phyloP scores from a whole-genome alignment of 2,329 filamentous ascomycete genomes.

The Stagonosporopsis tanaceti region DNA sequence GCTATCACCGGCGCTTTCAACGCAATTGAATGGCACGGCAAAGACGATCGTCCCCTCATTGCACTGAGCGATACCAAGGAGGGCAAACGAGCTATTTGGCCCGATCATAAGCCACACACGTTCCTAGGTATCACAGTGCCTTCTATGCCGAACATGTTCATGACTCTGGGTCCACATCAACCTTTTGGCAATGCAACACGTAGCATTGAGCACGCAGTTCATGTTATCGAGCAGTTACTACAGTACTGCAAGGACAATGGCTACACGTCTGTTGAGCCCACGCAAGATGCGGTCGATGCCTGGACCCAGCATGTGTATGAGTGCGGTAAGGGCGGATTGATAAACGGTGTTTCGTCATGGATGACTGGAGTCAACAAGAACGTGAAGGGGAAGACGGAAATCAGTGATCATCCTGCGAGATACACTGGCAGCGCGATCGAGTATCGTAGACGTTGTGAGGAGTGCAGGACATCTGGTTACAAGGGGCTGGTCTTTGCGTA shows the following conservation, averaged over 20 bases:
- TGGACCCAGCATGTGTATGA: slow-evolving; percentile 61
- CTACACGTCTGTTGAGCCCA: slow-evolving; percentile 52
- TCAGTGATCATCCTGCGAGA: slow-evolving; percentile 51
- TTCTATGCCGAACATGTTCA: slow-evolving; percentile 34
- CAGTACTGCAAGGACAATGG: slow-evolving; percentile 42
- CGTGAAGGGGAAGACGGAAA: slow-evolving; percentile 50
- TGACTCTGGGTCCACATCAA: slow-evolving; percentile 56
- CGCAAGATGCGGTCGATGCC: slow-evolving; percentile 48
- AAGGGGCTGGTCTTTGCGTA: slow-evolving; percentile 26
- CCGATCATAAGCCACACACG: slow-evolving; percentile 30
- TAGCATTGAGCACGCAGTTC: slow-evolving; percentile 54
- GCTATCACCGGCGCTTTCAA: slow-evolving; percentile 46
- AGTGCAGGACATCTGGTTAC: slow-evolving; percentile 31
- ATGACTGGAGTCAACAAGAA: slow-evolving; percentile 65
- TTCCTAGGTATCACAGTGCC: slow-evolving; percentile 36
- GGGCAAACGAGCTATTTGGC: slow-evolving; percentile 26
- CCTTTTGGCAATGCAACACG: slow-evolving; percentile 54
- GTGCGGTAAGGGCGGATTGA: slow-evolving; percentile 55
- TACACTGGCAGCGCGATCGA: slow-evolving; percentile 57
- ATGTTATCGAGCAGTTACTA: slow-evolving; percentile 48
- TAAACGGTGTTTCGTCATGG: slow-evolving; percentile 61
- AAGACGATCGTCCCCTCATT: slow-evolving; percentile 30
- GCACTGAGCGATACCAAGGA: slow-evolving; percentile 26
- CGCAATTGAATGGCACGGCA: slow-evolving; percentile 11
- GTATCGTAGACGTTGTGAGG: slow-evolving; percentile 48